Conservation (phyloP, 2,329 filamentous ascomycete species). For the Epichloe festucae region DNA sequence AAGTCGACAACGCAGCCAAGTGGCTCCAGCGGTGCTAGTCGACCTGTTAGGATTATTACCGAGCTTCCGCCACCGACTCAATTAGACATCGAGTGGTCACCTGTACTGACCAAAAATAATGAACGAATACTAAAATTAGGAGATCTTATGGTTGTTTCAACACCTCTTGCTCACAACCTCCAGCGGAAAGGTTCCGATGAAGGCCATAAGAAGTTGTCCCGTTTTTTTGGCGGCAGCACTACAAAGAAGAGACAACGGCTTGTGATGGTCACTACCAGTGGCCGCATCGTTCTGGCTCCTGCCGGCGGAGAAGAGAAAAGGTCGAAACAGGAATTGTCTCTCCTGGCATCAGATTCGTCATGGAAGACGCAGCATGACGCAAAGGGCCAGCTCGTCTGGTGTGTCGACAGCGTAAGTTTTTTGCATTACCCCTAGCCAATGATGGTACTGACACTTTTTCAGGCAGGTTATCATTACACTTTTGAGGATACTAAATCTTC, state of each 20-base stretch:
- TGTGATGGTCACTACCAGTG: conserved; percentile 90
- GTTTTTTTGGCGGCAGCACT: conserved; percentile 84
- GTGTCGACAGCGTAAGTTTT: conserved; percentile 76
- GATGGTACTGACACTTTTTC: conserved; percentile 11
- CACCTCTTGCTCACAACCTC: conserved; percentile 62
- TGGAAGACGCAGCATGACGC: conserved; percentile 73
- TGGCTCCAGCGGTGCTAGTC: conserved; percentile 31
- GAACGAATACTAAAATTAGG: conserved; percentile 91
- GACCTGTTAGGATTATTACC: conserved; percentile 75
- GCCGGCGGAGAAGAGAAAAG: conserved; percentile 93
- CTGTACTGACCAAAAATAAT: conserved; percentile 78
- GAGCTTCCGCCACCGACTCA: conserved; percentile 94
- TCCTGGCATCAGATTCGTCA: conserved; percentile 59
- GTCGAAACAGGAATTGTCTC: conserved; percentile 80
- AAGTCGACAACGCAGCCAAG: conserved; percentile 21
- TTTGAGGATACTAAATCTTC: conserved; percentile 84
- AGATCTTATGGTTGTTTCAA: conserved; percentile 73
- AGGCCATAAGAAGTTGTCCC: conserved; percentile 74
- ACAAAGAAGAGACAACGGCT: conserved; percentile 87
- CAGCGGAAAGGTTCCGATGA: conserved; percentile 60
- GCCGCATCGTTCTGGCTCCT: conserved; percentile 77
- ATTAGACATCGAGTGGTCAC: conserved; percentile 96
- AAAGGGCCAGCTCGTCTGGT: conserved; percentile 83
- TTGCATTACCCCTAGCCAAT: neutral
- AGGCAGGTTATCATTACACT: conserved; percentile 81